Conservation (phyloP, 2,329 filamentous ascomycete genomes). For the Leptosphaerulina australis region DNA sequence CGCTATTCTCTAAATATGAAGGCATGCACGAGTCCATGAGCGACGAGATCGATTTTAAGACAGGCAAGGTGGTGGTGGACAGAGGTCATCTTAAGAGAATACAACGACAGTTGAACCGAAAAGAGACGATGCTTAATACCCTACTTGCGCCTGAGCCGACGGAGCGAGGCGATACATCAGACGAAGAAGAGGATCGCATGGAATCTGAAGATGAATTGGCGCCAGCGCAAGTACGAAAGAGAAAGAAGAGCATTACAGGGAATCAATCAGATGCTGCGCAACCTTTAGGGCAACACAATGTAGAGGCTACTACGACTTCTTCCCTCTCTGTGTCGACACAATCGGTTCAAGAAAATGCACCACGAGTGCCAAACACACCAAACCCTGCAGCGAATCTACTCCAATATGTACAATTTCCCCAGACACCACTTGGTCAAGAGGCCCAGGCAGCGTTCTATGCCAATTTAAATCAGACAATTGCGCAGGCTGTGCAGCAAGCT, state of each 20-base stretch:
- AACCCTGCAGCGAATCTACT: conserved; percentile 28
- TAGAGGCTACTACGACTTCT: neutral
- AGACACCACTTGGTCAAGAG: conserved; percentile 39
- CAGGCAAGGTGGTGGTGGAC: conserved; percentile 82
- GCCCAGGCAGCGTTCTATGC: conserved; percentile 36
- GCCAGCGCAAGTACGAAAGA: conserved; percentile 24
- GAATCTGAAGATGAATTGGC: conserved; percentile 42
- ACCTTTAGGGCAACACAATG: neutral
- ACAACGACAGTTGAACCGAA: conserved; percentile 33
- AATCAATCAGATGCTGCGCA: neutral
- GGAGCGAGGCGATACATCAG: conserved; percentile 48
- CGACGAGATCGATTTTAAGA: conserved; percentile 86
- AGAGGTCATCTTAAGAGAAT: conserved; percentile 81
- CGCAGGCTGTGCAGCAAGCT: conserved; percentile 34
- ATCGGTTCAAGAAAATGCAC: conserved; percentile 1
- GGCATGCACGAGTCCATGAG: conserved; percentile 81
- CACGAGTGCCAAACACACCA: conserved; percentile 22
- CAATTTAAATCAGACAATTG: conserved; percentile 31
- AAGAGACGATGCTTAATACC: conserved; percentile 31
- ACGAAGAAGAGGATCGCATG: conserved; percentile 13
- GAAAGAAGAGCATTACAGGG: conserved; percentile 5
- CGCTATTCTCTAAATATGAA: conserved; percentile 87
- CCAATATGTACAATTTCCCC: conserved; percentile 35
- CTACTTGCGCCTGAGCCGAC: conserved; percentile 37
- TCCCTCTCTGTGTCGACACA: neutral